phyloP scores from a whole-genome alignment of 306 rosid genomes.

The Elaeagnus macrophylla region DNA sequence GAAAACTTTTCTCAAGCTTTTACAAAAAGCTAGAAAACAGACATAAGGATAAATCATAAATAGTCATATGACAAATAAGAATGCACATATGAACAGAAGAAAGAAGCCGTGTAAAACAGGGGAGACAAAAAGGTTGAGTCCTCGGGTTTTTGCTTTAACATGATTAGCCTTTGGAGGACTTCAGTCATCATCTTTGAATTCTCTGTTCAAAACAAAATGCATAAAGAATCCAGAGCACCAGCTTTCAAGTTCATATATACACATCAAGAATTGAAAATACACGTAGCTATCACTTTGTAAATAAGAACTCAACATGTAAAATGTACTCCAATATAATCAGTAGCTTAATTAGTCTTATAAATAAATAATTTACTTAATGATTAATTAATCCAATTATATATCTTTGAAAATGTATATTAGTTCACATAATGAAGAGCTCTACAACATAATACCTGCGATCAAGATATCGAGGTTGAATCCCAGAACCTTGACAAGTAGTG shows the following conservation, averaged over 20 bases:
- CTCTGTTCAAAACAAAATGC: neutral
- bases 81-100: neutral
- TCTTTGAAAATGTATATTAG: neutral
- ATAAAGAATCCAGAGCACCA: neutral
- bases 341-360: too few relatives aligned
- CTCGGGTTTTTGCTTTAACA: too few relatives aligned
- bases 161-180: too few relatives aligned
- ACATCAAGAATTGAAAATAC: too few relatives aligned
- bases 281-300: too few relatives aligned
- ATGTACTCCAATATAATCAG: too few relatives aligned
- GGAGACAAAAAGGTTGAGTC: too few relatives aligned
- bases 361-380: too few relatives aligned
- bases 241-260: neutral
- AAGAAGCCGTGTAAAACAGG: neutral
- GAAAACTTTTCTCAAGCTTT: neutral
- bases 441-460: slow-evolving; percentile 95
- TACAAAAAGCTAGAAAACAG: neutral
- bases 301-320: too few relatives aligned
- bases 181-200: slow-evolving; percentile 4
- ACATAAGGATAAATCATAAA: neutral
- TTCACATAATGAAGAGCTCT: too few relatives aligned
- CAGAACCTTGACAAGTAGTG: slow-evolving; percentile 95
- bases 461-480: slow-evolving; percentile 98
- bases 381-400: too few relatives aligned
- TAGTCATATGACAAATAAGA: neutral